These are phyloP conservation scores for Chamaecyparis obtusa DNA, from an alignment of 75 land plant species.

Conservation along the genomic window DNA sequence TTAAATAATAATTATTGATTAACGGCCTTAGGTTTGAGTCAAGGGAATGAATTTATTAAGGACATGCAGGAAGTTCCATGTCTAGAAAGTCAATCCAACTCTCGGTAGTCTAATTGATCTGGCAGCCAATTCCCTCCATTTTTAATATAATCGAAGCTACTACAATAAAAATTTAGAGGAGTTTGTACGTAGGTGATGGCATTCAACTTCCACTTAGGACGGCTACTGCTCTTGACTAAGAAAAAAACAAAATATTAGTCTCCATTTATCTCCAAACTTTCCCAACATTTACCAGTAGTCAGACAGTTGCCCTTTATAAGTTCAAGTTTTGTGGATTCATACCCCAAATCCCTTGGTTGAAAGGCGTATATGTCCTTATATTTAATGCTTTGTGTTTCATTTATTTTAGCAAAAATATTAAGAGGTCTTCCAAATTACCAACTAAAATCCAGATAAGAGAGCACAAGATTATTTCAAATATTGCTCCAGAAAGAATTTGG, in stretches of 20 bases:
- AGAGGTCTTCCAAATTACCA: background rate
- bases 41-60: background rate
- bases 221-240: background rate
- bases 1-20: background rate
- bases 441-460: background rate
- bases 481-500: background rate
- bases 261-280: background rate
- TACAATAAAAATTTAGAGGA: too few relatives aligned
- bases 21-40: background rate
- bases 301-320: background rate
- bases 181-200: background rate
- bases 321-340: background rate
- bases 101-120: background rate
- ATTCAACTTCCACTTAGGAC: background rate
- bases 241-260: background rate
- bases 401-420: background rate
- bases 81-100: background rate
- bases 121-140: background rate
- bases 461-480: background rate
- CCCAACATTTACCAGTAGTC: background rate
- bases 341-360: background rate
- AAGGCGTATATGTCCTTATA: background rate
- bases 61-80: too few relatives aligned
- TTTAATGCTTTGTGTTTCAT: background rate
- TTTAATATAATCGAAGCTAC: background rate